Conservation (phyloP, 345 rosid genomes). For the Eucalyptus viminalis region DNA sequence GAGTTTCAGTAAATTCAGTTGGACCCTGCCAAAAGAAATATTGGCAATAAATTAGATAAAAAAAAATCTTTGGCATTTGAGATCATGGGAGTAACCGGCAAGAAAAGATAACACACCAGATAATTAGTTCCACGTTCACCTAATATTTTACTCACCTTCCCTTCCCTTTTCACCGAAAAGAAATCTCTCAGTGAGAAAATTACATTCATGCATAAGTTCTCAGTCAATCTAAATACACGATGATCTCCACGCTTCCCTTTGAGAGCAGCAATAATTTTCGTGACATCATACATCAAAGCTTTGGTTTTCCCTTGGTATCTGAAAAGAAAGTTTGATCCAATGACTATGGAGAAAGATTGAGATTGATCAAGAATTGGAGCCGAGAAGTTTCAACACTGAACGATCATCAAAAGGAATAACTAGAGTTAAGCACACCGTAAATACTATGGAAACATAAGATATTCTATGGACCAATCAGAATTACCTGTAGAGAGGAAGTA, state of each 20-base stretch:
- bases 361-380: not conserved
- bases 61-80: not conserved
- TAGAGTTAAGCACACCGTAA: not conserved
- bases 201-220: conserved; percentile 89
- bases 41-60: not conserved
- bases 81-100: not conserved
- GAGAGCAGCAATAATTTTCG: conserved; percentile 83
- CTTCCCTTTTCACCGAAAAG: conserved; percentile 86
- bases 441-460: not conserved
- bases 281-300: conserved; percentile 85
- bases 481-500: conserved; percentile 97
- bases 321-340: not conserved
- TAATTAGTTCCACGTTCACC: not conserved
- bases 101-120: not conserved
- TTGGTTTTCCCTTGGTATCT: conserved; percentile 95
- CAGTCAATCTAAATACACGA: conserved; percentile 84
- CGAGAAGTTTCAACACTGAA: not conserved
- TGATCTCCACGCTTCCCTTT: conserved; percentile 98
- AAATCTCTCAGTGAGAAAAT: conserved; percentile 87
- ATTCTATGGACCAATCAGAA: not conserved
- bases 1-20: conserved; percentile 93
- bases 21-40: conserved; percentile 61
- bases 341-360: not conserved
- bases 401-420: not conserved
- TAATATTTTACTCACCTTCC: conserved; percentile 42